phyloP scores from a whole-genome alignment of 2,329 filamentous ascomycete species.

The Clonostachys byssicola region DNA sequence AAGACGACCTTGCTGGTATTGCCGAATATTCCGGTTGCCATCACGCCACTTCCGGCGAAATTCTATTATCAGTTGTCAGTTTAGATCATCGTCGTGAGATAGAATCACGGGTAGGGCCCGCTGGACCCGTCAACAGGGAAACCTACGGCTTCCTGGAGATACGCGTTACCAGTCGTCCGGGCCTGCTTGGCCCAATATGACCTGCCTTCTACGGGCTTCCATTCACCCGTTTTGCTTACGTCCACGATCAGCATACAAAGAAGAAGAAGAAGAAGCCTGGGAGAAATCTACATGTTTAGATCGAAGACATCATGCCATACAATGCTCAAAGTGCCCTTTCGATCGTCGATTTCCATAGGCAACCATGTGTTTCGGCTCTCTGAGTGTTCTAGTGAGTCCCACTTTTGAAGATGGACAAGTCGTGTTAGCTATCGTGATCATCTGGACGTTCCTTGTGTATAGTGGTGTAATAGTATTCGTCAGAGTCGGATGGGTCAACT shows the following conservation, averaged over 20 bases:
- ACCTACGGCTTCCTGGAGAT: slow-evolving; percentile 41
- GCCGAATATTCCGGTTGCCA: slow-evolving; percentile 45
- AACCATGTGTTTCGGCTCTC: slow-evolving; percentile 53
- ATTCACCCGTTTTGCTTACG: slow-evolving; percentile 37
- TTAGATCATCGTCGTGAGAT: background rate
- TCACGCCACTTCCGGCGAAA: slow-evolving; percentile 38
- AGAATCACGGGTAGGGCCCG: background rate
- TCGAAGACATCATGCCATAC: slow-evolving; percentile 52
- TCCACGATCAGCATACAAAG: too few species aligned
- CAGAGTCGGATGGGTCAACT: background rate
- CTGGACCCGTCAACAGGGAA: background rate
- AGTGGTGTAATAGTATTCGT: background rate
- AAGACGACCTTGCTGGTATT: slow-evolving; percentile 48
- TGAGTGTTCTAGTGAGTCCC: slow-evolving; percentile 48
- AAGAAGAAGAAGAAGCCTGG: slow-evolving; percentile 4
- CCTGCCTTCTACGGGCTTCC: slow-evolving; percentile 37
- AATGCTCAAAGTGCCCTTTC: slow-evolving; percentile 38
- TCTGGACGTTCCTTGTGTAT: background rate
- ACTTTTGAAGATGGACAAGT: slow-evolving; percentile 11
- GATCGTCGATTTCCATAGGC: slow-evolving; percentile 45
- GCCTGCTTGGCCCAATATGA: slow-evolving; percentile 40
- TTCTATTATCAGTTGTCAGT: slow-evolving; percentile 17
- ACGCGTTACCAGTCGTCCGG: slow-evolving; percentile 33
- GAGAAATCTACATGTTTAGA: slow-evolving; percentile 34
- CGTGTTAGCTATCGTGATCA: background rate